Evolutionary conservation across 2,329 filamentous ascomycete genomes (phyloP).

Genomic region (Neospermospora avenae): DNA sequence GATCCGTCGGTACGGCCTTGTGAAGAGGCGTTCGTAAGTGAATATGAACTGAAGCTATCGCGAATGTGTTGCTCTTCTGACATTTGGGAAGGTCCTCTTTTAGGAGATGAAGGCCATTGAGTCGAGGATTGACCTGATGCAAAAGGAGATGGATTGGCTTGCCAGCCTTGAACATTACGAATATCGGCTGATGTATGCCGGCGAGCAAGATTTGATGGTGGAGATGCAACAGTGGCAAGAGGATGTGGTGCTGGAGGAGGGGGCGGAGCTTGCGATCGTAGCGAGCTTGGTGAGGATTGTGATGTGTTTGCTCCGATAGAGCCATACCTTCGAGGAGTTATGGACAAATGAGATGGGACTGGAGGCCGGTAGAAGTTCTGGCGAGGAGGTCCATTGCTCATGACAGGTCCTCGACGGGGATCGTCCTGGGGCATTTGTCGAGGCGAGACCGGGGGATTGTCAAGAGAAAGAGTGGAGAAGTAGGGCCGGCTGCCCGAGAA

Average conservation of each 20-base stretch:
- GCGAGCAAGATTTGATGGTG: slow-evolving; percentile 68
- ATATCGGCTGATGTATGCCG: slow-evolving; percentile 96
- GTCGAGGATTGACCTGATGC: slow-evolving; percentile 58
- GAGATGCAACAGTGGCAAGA: slow-evolving; percentile 58
- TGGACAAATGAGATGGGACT: slow-evolving; percentile 76
- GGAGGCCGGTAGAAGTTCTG: slow-evolving; percentile 71
- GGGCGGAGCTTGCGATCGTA: slow-evolving; percentile 64
- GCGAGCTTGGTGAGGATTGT: slow-evolving; percentile 70
- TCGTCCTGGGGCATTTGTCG: slow-evolving; percentile 86
- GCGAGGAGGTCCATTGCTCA: slow-evolving; percentile 51
- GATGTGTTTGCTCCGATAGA: slow-evolving; percentile 71
- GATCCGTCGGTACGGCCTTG: slow-evolving; percentile 30
- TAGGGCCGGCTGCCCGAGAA: slow-evolving; percentile 63
- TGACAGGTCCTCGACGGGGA: slow-evolving; percentile 63
- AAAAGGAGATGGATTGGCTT: slow-evolving; percentile 61
- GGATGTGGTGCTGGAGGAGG: slow-evolving; percentile 62
- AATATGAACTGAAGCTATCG: slow-evolving; percentile 62
- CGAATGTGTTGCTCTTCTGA: slow-evolving; percentile 57
- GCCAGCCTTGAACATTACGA: slow-evolving; percentile 74
- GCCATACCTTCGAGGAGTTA: slow-evolving; percentile 75
- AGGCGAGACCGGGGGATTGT: slow-evolving; percentile 80
- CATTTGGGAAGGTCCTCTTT: slow-evolving; percentile 44
- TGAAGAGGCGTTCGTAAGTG: slow-evolving; percentile 40
- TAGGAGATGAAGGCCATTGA: slow-evolving; percentile 67
- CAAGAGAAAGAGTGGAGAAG: slow-evolving; percentile 57